A percentile compares a stretch with the other conserved stretches of the same genome.
Evolutionary conservation across 2,329 filamentous ascomycete species (phyloP).

Genomic region (Aspergillus versicolor): DNA sequence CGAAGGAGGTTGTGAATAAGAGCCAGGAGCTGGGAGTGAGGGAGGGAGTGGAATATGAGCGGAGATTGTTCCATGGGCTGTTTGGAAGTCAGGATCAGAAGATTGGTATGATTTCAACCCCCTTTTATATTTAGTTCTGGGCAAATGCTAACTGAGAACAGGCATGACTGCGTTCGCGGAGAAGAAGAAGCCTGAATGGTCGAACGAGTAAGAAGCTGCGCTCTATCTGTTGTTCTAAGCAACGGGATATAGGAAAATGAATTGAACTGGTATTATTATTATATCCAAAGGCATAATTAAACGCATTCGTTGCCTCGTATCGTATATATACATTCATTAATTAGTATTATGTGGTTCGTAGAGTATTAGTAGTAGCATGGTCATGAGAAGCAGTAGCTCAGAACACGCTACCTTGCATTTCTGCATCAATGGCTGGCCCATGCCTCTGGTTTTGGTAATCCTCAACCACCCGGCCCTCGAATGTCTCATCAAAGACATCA

Average conservation of each 20-base stretch:
- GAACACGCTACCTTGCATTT: slow-evolving; percentile 37
- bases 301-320: slow-evolving; percentile 16
- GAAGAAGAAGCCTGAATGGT: slow-evolving; percentile 93
- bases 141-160: slow-evolving; percentile 24
- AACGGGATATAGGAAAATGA: not conserved
- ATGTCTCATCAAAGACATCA: slow-evolving; percentile 53
- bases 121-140: not conserved
- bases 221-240: not conserved
- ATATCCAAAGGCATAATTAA: slow-evolving; percentile 9
- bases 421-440: slow-evolving; percentile 52
- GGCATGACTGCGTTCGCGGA: slow-evolving; percentile 89
- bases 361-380: not conserved
- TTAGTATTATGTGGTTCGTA: not conserved
- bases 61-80: slow-evolving; percentile 85
- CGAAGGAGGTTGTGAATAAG: slow-evolving; percentile 99
- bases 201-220: slow-evolving; percentile 61
- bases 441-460: slow-evolving; percentile 42
- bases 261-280: not conserved
- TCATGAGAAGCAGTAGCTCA: not conserved
- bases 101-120: slow-evolving; percentile 61
- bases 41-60: slow-evolving; percentile 93
- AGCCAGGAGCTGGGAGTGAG: slow-evolving; percentile 85
- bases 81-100: slow-evolving; percentile 98
- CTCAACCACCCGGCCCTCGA: slow-evolving; percentile 28
- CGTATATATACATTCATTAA: slow-evolving; percentile 21